Conservation (phyloP, 805 yeast genomes). For the Hemisphaericaspora nanyangensis region DNA sequence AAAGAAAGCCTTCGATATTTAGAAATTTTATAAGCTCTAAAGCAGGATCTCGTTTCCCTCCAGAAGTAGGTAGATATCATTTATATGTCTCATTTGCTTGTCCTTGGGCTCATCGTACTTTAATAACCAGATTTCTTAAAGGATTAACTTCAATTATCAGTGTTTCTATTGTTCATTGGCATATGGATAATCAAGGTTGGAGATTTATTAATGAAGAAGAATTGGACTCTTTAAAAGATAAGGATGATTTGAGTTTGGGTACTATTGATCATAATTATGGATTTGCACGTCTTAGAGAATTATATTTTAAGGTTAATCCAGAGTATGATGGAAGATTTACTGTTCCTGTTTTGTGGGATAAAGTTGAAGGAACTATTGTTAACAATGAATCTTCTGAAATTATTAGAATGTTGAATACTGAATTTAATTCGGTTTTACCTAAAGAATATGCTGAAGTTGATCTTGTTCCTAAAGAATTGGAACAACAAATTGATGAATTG, state of each 20-base stretch:
- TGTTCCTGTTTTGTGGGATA: constrained; percentile 94
- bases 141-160: constrained; percentile 59
- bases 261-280: constrained; percentile 50
- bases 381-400: constrained; percentile 90
- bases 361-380: constrained; percentile 75
- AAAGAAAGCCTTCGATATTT: constrained; percentile 40
- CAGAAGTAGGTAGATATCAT: constrained; percentile 81
- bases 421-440: constrained; percentile 58
- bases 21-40: constrained; percentile 58
- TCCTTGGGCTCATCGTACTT: constrained; percentile 93
- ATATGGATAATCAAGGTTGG: constrained; percentile 88
- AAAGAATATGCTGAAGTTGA: constrained; percentile 48
- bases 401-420: constrained; percentile 76
- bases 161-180: constrained; percentile 86
- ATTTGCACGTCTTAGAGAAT: constrained; percentile 56
- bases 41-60: constrained; percentile 59
- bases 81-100: constrained; percentile 85
- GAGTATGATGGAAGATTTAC: constrained; percentile 81
- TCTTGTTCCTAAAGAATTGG: constrained; percentile 57
- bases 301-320: constrained; percentile 73
- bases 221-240: constrained; percentile 19
- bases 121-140: constrained; percentile 69
- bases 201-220: constrained; percentile 54
- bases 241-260: constrained; percentile 47
- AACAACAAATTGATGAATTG: constrained; percentile 63